A percentile compares a stretch with the other conserved stretches of the same genome.
These are phyloP conservation scores for Pleurozium schreberi DNA, from an alignment of 225 moss, liverwort and hornwort genomes.

Conservation along the genomic window DNA sequence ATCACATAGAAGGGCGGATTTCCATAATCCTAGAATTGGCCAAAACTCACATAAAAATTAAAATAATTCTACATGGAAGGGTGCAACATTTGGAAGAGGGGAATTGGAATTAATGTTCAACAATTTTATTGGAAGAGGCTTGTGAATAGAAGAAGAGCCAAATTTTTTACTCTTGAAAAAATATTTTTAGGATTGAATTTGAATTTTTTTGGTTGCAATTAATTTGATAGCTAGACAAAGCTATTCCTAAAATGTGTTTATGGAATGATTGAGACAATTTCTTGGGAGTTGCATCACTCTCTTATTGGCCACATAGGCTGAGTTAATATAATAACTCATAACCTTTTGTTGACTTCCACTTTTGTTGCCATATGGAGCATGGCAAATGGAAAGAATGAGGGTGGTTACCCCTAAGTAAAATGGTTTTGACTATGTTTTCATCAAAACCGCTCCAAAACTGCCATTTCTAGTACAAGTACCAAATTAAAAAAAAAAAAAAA, in stretches of 20 bases:
- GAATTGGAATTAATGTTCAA: not conserved
- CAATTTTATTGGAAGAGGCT: fast-evolving
- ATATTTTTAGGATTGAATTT: not conserved
- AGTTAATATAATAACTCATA: not conserved
- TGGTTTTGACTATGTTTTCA: too few relatives aligned
- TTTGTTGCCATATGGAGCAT: not conserved
- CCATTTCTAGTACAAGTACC: too few relatives aligned
- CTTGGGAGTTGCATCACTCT: not conserved
- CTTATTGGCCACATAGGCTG: fast-evolving
- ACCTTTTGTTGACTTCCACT: not conserved
- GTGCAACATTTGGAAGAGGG: not conserved
- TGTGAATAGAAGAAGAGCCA: fast-evolving
- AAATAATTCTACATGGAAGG: not conserved
- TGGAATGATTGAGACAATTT: fast-evolving
- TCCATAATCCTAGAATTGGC: fast-evolving
- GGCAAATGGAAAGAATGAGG: not conserved
- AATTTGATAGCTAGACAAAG: fast-evolving
- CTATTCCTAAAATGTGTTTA: fast-evolving
- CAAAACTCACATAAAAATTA: not conserved
- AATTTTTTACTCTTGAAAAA: too few relatives aligned
- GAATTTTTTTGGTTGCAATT: not conserved
- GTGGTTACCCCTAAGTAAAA: too few relatives aligned
- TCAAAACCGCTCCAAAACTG: too few relatives aligned
- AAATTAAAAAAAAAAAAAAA: too few relatives aligned
- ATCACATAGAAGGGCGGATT: fast-evolving